A percentile compares a stretch with the other conserved stretches of the same genome.
These are phyloP conservation scores for Rutstroemia sp. DNA, from an alignment of 2,329 filamentous ascomycete species.

Conservation along the genomic window DNA sequence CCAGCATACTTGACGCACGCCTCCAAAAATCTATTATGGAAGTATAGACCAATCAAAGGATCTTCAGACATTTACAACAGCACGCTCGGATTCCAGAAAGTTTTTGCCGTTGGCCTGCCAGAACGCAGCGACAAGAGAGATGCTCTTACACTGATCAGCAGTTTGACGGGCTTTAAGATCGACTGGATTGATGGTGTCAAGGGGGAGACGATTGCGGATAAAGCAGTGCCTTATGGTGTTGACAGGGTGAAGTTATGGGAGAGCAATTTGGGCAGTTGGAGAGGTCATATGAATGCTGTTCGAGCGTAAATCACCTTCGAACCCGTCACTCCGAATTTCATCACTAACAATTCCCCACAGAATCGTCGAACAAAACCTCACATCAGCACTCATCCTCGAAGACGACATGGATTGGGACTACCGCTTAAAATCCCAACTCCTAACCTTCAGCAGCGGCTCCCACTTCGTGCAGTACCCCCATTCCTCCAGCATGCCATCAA, in stretches of 20 bases:
- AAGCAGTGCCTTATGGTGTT: conserved; percentile 31
- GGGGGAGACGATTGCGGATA: conserved; percentile 34
- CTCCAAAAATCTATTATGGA: neutral
- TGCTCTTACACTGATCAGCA: conserved; percentile 36
- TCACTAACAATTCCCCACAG: neutral
- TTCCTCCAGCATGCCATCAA: neutral
- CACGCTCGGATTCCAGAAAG: conserved; percentile 32
- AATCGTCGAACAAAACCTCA: conserved; percentile 29
- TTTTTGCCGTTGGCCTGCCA: conserved; percentile 40
- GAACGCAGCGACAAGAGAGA: conserved; percentile 43
- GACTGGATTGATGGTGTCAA: conserved; percentile 38
- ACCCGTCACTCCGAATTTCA: accelerated
- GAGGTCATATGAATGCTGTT: conserved; percentile 35
- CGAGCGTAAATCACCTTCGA: conserved; percentile 12
- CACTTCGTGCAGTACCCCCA: conserved; percentile 7
- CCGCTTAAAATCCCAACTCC: conserved; percentile 28
- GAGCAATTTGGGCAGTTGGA: conserved; percentile 35
- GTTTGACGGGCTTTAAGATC: conserved; percentile 35
- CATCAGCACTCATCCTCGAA: conserved; percentile 36
- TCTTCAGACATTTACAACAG: neutral
- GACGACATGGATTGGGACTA: conserved; percentile 41
- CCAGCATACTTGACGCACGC: conserved; percentile 2
- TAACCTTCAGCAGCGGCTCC: conserved; percentile 20
- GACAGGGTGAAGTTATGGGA: conserved; percentile 12
- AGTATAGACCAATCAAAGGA: neutral